phyloP scores from a whole-genome alignment of 2,329 filamentous ascomycete genomes.

The Parafenestella ontariensis region DNA sequence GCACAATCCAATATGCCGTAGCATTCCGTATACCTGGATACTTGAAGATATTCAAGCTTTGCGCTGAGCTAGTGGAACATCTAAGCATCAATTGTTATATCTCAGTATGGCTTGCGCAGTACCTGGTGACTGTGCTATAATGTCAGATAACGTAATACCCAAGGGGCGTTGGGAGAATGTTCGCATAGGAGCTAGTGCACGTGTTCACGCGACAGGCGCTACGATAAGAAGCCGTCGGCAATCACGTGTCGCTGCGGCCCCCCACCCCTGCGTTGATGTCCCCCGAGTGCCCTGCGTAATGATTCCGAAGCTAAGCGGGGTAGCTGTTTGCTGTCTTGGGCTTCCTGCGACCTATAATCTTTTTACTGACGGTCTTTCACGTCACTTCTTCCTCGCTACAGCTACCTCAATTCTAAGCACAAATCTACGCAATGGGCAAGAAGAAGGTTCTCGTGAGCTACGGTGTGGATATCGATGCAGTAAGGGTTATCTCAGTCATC shows the following conservation, averaged over 20 bases:
- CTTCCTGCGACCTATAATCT: neutral
- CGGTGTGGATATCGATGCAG: constrained; percentile 71
- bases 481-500: too few relatives aligned
- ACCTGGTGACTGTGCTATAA: neutral
- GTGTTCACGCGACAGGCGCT: constrained; percentile 18
- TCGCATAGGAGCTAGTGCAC: constrained; percentile 7
- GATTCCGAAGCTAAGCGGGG: constrained; percentile 16
- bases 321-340: constrained; percentile 15
- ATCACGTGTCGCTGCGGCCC: constrained; percentile 11
- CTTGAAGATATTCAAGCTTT: too few relatives aligned
- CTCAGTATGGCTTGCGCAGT: neutral
- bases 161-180: neutral
- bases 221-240: constrained; percentile 18
- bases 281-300: constrained; percentile 3
- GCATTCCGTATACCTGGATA: too few relatives aligned
- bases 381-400: neutral
- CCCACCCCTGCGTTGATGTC: constrained; percentile 16
- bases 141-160: neutral
- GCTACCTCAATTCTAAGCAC: too few relatives aligned
- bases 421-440: constrained; percentile 46
- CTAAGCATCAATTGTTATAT: too few relatives aligned
- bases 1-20: too few relatives aligned
- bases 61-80: too few relatives aligned
- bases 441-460: constrained; percentile 66
- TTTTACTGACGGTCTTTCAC: neutral